These are phyloP conservation scores for Sanghuangporus baumii DNA, from an alignment of 1,284 basidiomycete species.

Conservation along the genomic window DNA sequence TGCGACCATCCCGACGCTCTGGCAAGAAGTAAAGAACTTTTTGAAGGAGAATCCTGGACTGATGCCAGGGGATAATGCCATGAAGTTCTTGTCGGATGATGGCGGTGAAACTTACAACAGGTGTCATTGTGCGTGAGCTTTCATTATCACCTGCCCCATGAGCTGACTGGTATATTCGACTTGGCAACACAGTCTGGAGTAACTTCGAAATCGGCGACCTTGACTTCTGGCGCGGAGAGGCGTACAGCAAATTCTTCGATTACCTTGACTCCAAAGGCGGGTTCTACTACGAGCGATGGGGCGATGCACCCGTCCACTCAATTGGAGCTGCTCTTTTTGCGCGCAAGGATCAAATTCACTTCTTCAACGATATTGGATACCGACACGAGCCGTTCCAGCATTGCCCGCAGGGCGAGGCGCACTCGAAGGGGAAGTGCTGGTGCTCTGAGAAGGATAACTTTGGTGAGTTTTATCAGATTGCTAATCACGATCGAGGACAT, in stretches of 20 bases:
- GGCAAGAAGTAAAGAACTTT: conserved; percentile 79
- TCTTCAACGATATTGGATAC: conserved; percentile 65
- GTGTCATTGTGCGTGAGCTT: conserved; percentile 69
- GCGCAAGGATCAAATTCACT: conserved; percentile 76
- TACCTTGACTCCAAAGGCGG: conserved; percentile 81
- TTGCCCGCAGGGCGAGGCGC: conserved; percentile 58
- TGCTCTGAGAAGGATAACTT: conserved; percentile 60
- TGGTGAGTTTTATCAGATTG: conserved; percentile 34
- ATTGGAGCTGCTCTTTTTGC: conserved; percentile 83
- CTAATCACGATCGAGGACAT: neutral
- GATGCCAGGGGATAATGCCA: conserved; percentile 66
- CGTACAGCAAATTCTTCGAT: conserved; percentile 84
- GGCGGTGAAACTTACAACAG: conserved; percentile 76
- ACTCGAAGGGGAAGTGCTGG: conserved; percentile 63
- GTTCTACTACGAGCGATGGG: conserved; percentile 94
- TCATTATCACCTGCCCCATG: neutral
- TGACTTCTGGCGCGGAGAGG: conserved; percentile 78
- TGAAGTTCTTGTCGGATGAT: conserved; percentile 81
- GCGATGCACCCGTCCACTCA: conserved; percentile 87
- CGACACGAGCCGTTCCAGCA: conserved; percentile 79
- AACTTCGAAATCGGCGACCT: conserved; percentile 88
- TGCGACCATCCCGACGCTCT: conserved; percentile 83
- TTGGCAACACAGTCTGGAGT: conserved; percentile 61
- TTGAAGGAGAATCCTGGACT: conserved; percentile 65
- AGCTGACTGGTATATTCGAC: neutral